These are phyloP conservation scores for Tephrocybe rancida DNA, from an alignment of 768 basidiomycete species.

Conservation along the genomic window DNA sequence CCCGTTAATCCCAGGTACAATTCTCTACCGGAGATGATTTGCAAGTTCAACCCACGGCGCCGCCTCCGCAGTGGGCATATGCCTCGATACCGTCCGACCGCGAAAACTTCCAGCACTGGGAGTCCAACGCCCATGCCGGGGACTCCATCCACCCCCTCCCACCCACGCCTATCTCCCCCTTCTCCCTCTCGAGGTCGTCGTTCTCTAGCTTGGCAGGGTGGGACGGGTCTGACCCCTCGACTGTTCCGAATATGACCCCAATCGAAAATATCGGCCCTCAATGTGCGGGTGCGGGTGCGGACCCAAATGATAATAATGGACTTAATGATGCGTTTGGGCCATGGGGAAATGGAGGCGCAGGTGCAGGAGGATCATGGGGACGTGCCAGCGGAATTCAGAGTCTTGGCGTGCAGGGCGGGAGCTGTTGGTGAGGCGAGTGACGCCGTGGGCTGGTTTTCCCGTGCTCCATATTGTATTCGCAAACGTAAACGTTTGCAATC, in stretches of 20 bases:
- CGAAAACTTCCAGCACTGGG: not conserved
- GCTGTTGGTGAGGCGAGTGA: too few relatives aligned
- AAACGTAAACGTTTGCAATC: too few relatives aligned
- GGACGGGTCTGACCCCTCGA: slow-evolving; percentile 19
- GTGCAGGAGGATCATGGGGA: not conserved
- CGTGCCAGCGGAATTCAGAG: not conserved
- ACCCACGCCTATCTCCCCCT: slow-evolving; percentile 2
- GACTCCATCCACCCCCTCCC: slow-evolving; percentile 1
- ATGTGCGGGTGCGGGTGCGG: not conserved
- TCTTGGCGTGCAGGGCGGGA: not conserved
- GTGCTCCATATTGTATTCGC: too few relatives aligned
- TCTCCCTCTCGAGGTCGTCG: not conserved
- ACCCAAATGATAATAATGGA: not conserved
- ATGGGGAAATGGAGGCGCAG: too few relatives aligned
- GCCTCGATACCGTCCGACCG: not conserved
- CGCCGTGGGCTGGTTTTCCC: too few relatives aligned
- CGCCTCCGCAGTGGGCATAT: not conserved
- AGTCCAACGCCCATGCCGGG: not conserved
- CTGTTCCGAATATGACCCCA: not conserved
- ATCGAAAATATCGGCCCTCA: not conserved
- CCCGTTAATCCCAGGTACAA: not conserved
- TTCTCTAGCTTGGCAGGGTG: slow-evolving; percentile 5
- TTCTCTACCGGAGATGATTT: not conserved
- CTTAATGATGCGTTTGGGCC: not conserved
- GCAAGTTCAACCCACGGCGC: not conserved